Evolutionary conservation across 306 rosid genomes (phyloP).

Genomic region (Acacia acuminata): DNA sequence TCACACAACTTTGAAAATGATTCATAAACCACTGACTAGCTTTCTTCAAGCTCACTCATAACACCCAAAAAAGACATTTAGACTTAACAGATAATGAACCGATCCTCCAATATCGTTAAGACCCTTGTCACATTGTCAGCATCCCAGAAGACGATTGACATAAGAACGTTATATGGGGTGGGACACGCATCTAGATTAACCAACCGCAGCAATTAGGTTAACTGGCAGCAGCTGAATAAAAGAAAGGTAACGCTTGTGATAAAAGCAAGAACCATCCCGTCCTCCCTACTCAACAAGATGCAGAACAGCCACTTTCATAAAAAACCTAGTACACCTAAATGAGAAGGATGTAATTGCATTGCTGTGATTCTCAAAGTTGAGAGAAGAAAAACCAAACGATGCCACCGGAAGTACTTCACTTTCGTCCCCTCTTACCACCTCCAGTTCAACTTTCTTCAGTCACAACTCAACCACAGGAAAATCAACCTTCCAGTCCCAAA

Average conservation of each 20-base stretch:
- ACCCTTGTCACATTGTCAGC: slow-evolving; percentile 34
- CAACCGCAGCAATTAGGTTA: slow-evolving; percentile 44
- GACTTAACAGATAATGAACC: slow-evolving; percentile 18
- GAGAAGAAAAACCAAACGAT: slow-evolving; percentile 36
- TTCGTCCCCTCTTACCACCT: slow-evolving; percentile 50
- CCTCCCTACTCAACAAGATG: slow-evolving; percentile 56
- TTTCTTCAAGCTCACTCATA: slow-evolving; percentile 61
- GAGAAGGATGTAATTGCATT: slow-evolving; percentile 41
- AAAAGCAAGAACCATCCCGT: slow-evolving; percentile 75
- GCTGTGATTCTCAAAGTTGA: slow-evolving; percentile 32
- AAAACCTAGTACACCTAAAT: slow-evolving; percentile 30
- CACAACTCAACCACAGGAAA: slow-evolving; percentile 34
- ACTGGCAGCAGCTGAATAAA: slow-evolving; percentile 24
- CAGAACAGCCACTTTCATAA: slow-evolving; percentile 38
- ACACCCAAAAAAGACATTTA: slow-evolving; percentile 15
- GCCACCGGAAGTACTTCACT: slow-evolving; percentile 67
- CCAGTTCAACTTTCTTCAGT: slow-evolving; percentile 43
- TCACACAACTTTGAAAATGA: slow-evolving; percentile 43
- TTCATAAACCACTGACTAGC: slow-evolving; percentile 44
- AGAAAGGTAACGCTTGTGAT: slow-evolving; percentile 51
- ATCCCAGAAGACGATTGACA: slow-evolving; percentile 39
- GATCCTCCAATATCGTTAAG: slow-evolving; percentile 25
- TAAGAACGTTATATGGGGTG: slow-evolving; percentile 1
- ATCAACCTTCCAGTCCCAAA: slow-evolving; percentile 41
- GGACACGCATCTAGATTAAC: slow-evolving; percentile 13